These are phyloP conservation scores for Naganishia cerealis DNA, from an alignment of 1,284 basidiomycete genomes.

Conservation along the genomic window DNA sequence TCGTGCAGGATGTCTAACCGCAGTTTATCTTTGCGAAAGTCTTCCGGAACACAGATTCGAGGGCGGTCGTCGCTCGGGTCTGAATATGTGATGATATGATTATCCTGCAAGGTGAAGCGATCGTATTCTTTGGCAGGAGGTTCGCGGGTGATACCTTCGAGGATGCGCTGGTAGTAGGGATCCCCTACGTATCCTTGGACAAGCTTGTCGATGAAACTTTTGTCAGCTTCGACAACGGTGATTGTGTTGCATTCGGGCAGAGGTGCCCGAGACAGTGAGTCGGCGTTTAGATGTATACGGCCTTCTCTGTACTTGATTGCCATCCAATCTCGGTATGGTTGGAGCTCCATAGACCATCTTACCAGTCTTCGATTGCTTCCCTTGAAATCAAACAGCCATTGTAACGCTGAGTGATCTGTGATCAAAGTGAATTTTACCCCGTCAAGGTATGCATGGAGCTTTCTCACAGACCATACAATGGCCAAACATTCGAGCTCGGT, in stretches of 20 bases:
- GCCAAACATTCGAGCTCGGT: too few relatives aligned
- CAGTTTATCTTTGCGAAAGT: too few relatives aligned
- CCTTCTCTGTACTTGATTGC: constrained; percentile 18
- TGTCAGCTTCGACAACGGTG: not conserved
- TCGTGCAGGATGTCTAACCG: constrained; percentile 12
- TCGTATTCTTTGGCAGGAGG: constrained; percentile 4
- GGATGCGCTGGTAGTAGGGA: not conserved
- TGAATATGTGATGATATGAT: too few relatives aligned
- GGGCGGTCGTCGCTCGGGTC: too few relatives aligned
- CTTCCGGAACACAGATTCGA: too few relatives aligned
- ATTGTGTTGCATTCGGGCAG: constrained; percentile 3
- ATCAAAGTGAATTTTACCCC: too few relatives aligned
- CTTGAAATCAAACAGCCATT: too few relatives aligned
- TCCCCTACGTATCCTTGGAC: not conserved
- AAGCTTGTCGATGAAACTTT: not conserved
- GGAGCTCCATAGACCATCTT: constrained; percentile 30
- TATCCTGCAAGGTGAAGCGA: too few relatives aligned
- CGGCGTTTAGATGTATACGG: constrained; percentile 20
- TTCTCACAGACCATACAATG: too few relatives aligned
- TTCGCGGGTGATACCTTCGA: not conserved
- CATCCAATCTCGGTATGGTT: constrained; percentile 26
- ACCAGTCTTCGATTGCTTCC: constrained; percentile 24
- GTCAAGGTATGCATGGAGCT: too few relatives aligned
- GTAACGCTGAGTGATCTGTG: too few relatives aligned
- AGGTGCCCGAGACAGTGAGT: constrained; percentile 29